These are phyloP conservation scores for Lentinula sp. DNA, from an alignment of 768 basidiomycete genomes.

Conservation along the genomic window DNA sequence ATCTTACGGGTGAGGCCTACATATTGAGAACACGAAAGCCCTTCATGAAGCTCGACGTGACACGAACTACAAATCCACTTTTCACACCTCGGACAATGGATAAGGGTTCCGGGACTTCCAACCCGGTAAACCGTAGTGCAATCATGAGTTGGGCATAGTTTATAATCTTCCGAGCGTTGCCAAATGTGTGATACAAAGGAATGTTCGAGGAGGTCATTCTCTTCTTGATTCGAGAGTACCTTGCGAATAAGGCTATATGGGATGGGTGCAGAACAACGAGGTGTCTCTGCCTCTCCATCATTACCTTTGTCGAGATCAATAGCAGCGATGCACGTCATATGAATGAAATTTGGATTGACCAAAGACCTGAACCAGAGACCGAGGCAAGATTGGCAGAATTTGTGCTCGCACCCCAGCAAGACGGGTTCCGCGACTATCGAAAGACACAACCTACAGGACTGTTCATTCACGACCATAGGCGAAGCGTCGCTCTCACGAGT, in stretches of 20 bases:
- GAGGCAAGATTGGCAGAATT: slow-evolving; percentile 47
- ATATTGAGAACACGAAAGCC: slow-evolving; percentile 26
- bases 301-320: not conserved
- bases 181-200: slow-evolving; percentile 40
- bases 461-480: not conserved
- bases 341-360: slow-evolving; percentile 20
- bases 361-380: slow-evolving; percentile 32
- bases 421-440: slow-evolving; percentile 19
- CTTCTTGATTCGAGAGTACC: slow-evolving; percentile 25
- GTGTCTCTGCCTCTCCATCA: slow-evolving; percentile 2
- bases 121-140: slow-evolving; percentile 43
- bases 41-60: slow-evolving; percentile 33
- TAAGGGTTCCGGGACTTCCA: slow-evolving; percentile 13
- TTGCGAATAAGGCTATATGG: slow-evolving; percentile 33
- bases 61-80: slow-evolving; percentile 32
- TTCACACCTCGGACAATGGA: slow-evolving; percentile 31
- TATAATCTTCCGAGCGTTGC: slow-evolving; percentile 30
- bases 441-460: slow-evolving; percentile 36
- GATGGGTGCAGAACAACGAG: slow-evolving; percentile 26
- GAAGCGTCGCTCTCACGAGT: not conserved
- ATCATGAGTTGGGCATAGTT: slow-evolving; percentile 48
- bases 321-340: slow-evolving; percentile 33
- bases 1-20: not conserved
- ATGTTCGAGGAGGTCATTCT: slow-evolving; percentile 29
- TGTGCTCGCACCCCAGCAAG: slow-evolving; percentile 41